Base-by-base conservation (phyloP, 139 green algal species). In the Edaphochlamys debaryana region DNA sequence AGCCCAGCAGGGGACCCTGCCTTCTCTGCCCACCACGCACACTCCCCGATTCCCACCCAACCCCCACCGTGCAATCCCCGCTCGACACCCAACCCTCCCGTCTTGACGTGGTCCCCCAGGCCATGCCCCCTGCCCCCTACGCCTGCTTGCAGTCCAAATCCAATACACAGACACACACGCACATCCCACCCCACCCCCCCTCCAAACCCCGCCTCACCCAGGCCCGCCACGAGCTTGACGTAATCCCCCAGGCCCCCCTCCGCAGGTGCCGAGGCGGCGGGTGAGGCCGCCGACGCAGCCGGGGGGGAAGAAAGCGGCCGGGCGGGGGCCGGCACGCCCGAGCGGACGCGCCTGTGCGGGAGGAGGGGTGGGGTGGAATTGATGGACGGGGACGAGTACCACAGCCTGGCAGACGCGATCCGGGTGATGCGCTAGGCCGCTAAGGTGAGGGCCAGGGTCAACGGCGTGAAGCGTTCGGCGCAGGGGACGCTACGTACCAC, bases 161-260 rank as follows among this genome's bases (percentile, higher is more conserved):
- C 17, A 52, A 54, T 9, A 54, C 45, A 54, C 45, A 13, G 11
- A 54, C 11, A 54, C 45, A 22, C 45, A 13, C 45, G 45, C 11
- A 54, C 45, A 54, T 13, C 45, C n/a, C n/a, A n/a, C n/a, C n/a
- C n/a, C n/a, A n/a, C n/a, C n/a, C n/a, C n/a, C n/a, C n/a, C n/a
- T n/a, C n/a, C n/a, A n/a, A n/a, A n/a, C n/a, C n/a, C n/a, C n/a
- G n/a, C n/a, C 85, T 72, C 74, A 87, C 80, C 89, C 23, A 93
- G 76, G 1, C 85, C 85, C 11, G 45, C 58, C 79, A 85, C 85
- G 72, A 93, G 85, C 81, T 91, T 86, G 67, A 87, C 19, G 64
- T 89, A 89, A 62, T 88, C 79, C 13, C 48, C 68, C 9, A 90
- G 6, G 3, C 80, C 85, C 15, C 71, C 67, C 8, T 29, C 38